Base-by-base conservation (phyloP, 2,329 filamentous ascomycete genomes). In the Conoideocrella luteorostrata region DNA sequence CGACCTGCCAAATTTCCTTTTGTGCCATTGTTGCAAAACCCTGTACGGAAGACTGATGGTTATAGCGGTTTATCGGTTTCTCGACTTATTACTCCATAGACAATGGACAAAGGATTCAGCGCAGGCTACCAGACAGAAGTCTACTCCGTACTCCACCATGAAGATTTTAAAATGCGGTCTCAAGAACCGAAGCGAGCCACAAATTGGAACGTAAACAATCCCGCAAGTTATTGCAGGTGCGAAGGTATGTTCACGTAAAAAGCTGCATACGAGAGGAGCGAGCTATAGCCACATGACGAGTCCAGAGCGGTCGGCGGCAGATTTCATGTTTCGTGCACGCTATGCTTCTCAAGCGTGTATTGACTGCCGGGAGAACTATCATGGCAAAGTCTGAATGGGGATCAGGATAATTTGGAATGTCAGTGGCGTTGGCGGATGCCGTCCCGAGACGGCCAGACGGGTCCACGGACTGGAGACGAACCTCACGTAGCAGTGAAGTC, bases 1-100 rank as follows among this genome's bases (percentile, higher is more conserved):
- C n/a, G n/a, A n/a, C n/a, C 35, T 46, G 40, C 41, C 29, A 43
- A 43, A 46, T 46, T 43, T 40, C 36, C 36, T 32, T 40, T 43
- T 12, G 15, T 40, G 18, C 28, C 40, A 34, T 20, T 46, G 40
- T 39, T 24, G 35, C 40, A 40, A 43, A n/a, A n/a, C n/a, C n/a
- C n/a, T 20, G 15, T 22, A 37, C 34, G 34, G 11, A 37, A 26
- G 35, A 24, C 23, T 13, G 17, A 38, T 26, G 35, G 35, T 5
- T 13, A 21, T 38, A 24, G 35, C n/a, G n/a, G n/a, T n/a, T n/a
- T n/a, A n/a, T n/a, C n/a, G n/a, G n/a, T n/a, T n/a, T n/a, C n/a
- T n/a, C n/a, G n/a, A n/a, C n/a, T n/a, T n/a, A n/a, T n/a, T n/a
- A n/a, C n/a, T n/a, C n/a, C n/a, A n/a, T n/a, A n/a, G 35, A 38